phyloP scores from a whole-genome alignment of 371 early-diverging fungal genomes.

The Cokeromyces recurvatus region DNA sequence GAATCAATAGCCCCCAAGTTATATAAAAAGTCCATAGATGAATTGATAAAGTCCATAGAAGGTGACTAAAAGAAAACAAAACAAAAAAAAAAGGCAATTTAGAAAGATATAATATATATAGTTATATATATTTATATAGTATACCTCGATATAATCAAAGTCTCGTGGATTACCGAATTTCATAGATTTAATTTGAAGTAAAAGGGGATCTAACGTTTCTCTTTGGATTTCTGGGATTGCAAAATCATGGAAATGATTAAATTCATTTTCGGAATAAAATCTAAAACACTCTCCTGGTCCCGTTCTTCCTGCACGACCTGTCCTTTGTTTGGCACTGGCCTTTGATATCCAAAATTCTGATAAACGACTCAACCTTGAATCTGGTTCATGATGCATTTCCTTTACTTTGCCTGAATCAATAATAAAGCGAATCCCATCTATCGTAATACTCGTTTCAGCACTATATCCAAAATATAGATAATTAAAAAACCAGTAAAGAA shows the following conservation, averaged over 20 bases:
- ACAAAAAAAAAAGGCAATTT: no score
- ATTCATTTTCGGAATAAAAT: constrained; percentile 93
- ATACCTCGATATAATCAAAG: constrained; percentile 56
- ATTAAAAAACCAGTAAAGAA: not conserved
- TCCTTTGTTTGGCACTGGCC: constrained; percentile 93
- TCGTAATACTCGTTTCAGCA: constrained; percentile 98
- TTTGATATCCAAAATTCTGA: constrained; percentile 89
- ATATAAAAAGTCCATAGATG: constrained; percentile 56
- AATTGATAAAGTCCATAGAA: constrained; percentile 52
- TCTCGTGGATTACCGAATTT: constrained; percentile 45
- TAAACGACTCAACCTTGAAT: constrained; percentile 57
- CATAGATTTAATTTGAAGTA: constrained; percentile 72
- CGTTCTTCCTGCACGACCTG: constrained; percentile 98
- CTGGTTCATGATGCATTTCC: constrained; percentile 52
- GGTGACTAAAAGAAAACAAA: constrained; percentile 40
- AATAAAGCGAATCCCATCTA: constrained; percentile 94
- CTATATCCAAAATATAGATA: not conserved
- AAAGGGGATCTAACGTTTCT: constrained; percentile 80
- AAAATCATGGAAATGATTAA: constrained; percentile 82
- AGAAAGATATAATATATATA: no score
- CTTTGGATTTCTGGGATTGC: constrained; percentile 91
- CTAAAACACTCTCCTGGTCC: constrained; percentile 98
- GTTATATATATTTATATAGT: no score
- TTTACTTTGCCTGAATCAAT: constrained; percentile 87
- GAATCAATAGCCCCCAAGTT: constrained; percentile 54